Conservation (phyloP, 192 early-diverging fungal species). For the Rhizophagus clarus region DNA sequence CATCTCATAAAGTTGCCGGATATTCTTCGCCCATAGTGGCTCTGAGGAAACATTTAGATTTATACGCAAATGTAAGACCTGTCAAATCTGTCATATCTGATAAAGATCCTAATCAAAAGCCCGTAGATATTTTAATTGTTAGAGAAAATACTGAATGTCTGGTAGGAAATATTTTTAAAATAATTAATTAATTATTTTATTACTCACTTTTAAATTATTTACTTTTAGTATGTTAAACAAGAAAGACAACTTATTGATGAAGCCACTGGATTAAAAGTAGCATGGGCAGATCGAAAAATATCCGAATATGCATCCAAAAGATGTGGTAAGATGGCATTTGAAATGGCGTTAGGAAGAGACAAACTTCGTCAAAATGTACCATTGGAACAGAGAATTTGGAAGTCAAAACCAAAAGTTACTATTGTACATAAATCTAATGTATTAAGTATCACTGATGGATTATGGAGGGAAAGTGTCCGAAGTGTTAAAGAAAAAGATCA, state of each 20-base stretch:
- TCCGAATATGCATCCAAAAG: slow-evolving; percentile 86
- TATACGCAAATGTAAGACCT: slow-evolving; percentile 97
- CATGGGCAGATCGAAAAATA: slow-evolving; percentile 89
- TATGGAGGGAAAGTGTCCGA: slow-evolving; percentile 93
- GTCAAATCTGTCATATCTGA: slow-evolving; percentile 72
- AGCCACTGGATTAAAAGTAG: slow-evolving; percentile 65
- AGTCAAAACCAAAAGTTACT: slow-evolving; percentile 76
- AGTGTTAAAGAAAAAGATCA: slow-evolving; percentile 67
- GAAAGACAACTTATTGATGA: slow-evolving; percentile 70
- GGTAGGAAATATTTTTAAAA: slow-evolving; percentile 48
- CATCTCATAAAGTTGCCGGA: slow-evolving; percentile 96
- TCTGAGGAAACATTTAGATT: slow-evolving; percentile 90
- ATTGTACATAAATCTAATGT: slow-evolving; percentile 99
- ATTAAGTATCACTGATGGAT: slow-evolving; percentile 90
- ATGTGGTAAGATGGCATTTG: slow-evolving; percentile 88
- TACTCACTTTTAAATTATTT: not conserved
- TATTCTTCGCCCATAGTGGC: slow-evolving; percentile 99
- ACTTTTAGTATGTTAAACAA: slow-evolving; percentile 75
- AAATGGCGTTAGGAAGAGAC: slow-evolving; percentile 85
- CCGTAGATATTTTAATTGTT: slow-evolving; percentile 95
- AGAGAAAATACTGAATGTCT: slow-evolving; percentile 98
- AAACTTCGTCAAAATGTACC: slow-evolving; percentile 62
- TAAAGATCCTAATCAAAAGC: slow-evolving; percentile 54
- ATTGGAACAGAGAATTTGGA: slow-evolving; percentile 64
- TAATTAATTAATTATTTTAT: not conserved